Percentiles rank a stretch among this genome's conserved stretches.
phyloP scores from a whole-genome alignment of 202 grass and related monocot genomes.

The Panicum hallii region DNA sequence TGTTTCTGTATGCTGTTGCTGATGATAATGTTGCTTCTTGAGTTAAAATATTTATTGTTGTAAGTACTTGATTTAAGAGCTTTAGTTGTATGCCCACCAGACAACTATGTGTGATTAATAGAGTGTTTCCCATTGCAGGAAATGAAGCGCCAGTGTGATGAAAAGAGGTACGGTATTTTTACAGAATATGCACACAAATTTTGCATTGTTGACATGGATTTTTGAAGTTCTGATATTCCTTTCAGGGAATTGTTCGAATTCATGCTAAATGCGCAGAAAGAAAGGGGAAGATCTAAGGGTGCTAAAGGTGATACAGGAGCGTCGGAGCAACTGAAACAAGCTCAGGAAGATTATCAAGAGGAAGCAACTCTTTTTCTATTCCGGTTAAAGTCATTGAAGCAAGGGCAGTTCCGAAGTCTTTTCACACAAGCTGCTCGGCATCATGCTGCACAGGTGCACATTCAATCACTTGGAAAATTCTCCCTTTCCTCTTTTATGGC shows the following conservation, averaged over 20 bases:
- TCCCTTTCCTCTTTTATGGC: constrained; percentile 6
- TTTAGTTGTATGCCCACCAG: constrained; percentile 17
- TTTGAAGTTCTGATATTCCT: constrained; percentile 39
- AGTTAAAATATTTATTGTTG: not conserved
- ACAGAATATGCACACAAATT: constrained; percentile 23
- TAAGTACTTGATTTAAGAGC: constrained; percentile 13
- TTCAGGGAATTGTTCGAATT: constrained; percentile 88
- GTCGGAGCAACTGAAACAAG: constrained; percentile 80
- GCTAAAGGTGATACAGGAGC: constrained; percentile 66
- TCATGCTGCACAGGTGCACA: constrained; percentile 87
- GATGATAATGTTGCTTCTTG: constrained; percentile 5
- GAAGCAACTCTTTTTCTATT: constrained; percentile 94
- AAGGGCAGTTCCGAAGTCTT: constrained; percentile 97
- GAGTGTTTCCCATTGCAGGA: constrained; percentile 59
- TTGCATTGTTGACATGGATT: constrained; percentile 20
- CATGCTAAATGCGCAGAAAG: constrained; percentile 73
- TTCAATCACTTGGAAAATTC: constrained; percentile 21
- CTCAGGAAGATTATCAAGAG: constrained; percentile 92
- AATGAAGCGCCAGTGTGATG: constrained; percentile 97
- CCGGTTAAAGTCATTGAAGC: constrained; percentile 93
- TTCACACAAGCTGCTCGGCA: constrained; percentile 96
- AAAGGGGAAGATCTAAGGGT: constrained; percentile 73
- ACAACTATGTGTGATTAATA: constrained; percentile 7
- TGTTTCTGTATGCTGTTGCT: not conserved
- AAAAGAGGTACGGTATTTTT: constrained; percentile 77